These are phyloP conservation scores for Curvularia sp. DNA, from an alignment of 2,329 filamentous ascomycete genomes.

Conservation along the genomic window DNA sequence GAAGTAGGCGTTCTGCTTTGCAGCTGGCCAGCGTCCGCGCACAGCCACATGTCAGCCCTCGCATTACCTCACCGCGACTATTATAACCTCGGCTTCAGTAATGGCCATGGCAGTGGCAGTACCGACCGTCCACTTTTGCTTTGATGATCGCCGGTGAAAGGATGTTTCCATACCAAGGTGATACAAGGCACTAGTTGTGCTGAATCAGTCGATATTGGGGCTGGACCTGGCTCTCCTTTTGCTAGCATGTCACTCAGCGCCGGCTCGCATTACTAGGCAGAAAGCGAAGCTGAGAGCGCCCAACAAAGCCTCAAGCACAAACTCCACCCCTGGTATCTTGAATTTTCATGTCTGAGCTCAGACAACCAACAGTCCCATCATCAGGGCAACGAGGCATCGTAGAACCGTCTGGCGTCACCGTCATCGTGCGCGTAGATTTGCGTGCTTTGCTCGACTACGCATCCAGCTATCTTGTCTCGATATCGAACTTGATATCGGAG, in stretches of 20 bases:
- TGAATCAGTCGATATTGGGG: constrained; percentile 26
- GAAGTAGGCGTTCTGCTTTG: neutral
- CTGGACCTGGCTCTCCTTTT: constrained; percentile 27
- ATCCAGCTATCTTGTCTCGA: neutral
- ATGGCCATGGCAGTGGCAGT: constrained; percentile 9
- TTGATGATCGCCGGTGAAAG: constrained; percentile 26
- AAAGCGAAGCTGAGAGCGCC: neutral
- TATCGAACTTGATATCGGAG: constrained; percentile 1
- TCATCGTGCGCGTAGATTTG: constrained; percentile 1
- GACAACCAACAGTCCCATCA: constrained; percentile 3
- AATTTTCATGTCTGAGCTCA: constrained; percentile 10
- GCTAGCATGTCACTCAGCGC: neutral
- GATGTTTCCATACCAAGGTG: constrained; percentile 21
- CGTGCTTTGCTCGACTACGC: neutral
- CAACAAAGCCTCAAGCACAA: neutral
- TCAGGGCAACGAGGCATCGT: constrained; percentile 3
- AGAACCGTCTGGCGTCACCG: constrained; percentile 8
- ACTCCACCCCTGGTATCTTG: neutral
- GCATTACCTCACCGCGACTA: constrained; percentile 30
- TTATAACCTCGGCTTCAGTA: constrained; percentile 31
- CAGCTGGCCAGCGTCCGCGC: neutral
- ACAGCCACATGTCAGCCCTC: constrained; percentile 20
- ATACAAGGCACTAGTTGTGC: constrained; percentile 24
- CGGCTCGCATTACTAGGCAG: neutral
- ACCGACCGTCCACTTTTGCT: neutral